These are phyloP conservation scores for Corymbia maculata DNA, from an alignment of 345 rosid species.

Conservation along the genomic window DNA sequence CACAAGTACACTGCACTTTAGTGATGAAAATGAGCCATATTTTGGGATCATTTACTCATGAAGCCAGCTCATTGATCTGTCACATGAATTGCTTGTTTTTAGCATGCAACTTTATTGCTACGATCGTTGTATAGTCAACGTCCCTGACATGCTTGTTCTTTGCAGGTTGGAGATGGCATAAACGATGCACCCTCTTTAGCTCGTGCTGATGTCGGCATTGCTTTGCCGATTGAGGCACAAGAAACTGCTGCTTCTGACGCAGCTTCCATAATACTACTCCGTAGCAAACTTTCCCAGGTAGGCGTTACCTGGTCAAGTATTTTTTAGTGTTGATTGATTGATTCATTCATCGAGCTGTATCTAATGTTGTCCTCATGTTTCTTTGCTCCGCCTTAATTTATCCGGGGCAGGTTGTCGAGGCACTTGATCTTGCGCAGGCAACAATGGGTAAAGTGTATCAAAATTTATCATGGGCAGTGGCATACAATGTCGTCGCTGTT, in stretches of 20 bases:
- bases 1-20: background rate
- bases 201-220: constrained; percentile 85
- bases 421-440: constrained; percentile 75
- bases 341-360: background rate
- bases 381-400: background rate
- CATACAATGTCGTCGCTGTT: constrained; percentile 66
- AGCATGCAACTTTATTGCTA: background rate
- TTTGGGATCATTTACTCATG: background rate
- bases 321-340: background rate
- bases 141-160: constrained; percentile 1
- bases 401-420: constrained; percentile 60
- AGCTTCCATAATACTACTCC: constrained; percentile 85
- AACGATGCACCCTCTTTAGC: constrained; percentile 98
- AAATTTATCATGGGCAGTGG: constrained; percentile 84
- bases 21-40: background rate
- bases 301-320: background rate
- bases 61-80: background rate
- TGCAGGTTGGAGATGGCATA: constrained; percentile 93
- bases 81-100: background rate
- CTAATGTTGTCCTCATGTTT: background rate
- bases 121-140: background rate
- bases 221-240: constrained; percentile 76
- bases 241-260: constrained; percentile 91
- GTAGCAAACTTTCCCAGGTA: constrained; percentile 83
- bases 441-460: constrained; percentile 90